These are phyloP conservation scores for Pseudonitzschia delicatissima DNA, from an alignment of 108 stramenopile genomes.

Conservation along the genomic window DNA sequence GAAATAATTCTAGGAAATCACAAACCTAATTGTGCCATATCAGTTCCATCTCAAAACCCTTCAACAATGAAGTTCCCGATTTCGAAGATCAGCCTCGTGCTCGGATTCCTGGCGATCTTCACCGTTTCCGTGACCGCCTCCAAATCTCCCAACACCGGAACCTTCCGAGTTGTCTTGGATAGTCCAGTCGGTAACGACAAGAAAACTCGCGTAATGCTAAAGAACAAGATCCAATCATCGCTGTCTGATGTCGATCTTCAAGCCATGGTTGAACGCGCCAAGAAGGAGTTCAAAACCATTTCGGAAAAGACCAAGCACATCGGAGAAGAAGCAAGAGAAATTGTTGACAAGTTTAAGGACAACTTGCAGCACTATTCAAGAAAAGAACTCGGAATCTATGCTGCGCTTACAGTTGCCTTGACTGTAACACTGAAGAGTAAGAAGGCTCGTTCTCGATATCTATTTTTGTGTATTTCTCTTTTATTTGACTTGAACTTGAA, in stretches of 20 bases:
- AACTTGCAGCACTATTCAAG: slow-evolving; percentile 24
- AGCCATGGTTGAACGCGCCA: slow-evolving; percentile 16
- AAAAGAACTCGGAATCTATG: slow-evolving; percentile 23
- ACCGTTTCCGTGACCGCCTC: background rate
- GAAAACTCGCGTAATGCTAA: slow-evolving; percentile 17
- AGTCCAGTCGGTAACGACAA: slow-evolving; percentile 16
- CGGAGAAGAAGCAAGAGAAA: slow-evolving; percentile 7
- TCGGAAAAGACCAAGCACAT: slow-evolving; percentile 6
- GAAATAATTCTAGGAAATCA: no score
- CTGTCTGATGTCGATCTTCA: slow-evolving; percentile 3
- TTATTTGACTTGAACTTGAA: background rate
- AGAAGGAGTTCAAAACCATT: slow-evolving; percentile 13
- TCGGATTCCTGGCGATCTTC: background rate
- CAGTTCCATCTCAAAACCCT: no score
- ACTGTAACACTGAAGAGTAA: slow-evolving; percentile 21
- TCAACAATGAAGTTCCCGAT: background rate
- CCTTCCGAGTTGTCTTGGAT: slow-evolving; percentile 22
- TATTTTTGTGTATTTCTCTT: background rate
- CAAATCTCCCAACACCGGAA: background rate
- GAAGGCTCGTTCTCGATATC: background rate
- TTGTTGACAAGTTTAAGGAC: slow-evolving; percentile 15
- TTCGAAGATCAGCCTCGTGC: background rate
- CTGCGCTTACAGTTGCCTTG: slow-evolving; percentile 17
- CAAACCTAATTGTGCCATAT: no score
- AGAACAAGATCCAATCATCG: slow-evolving; percentile 8